A percentile compares a stretch with the other conserved stretches of the same genome.
Evolutionary conservation across 306 rosid genomes (phyloP).

Genomic region (Vigna reflexopilosa): DNA sequence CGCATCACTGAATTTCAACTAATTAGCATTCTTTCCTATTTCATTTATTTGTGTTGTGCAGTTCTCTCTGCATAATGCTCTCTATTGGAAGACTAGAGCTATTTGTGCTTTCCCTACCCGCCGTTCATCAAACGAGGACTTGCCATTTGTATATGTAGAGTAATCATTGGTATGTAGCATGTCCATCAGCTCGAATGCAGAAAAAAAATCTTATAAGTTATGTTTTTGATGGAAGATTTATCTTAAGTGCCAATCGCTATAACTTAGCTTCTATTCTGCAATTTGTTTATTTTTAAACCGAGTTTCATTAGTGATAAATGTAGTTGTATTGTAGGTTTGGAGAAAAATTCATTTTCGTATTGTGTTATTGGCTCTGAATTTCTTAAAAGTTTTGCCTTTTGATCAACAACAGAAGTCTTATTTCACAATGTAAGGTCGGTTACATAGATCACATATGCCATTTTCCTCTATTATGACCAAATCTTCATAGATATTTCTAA

Average conservation of each 20-base stretch:
- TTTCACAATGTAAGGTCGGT: not conserved
- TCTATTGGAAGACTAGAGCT: conserved; percentile 1
- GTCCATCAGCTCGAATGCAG: conserved; percentile 29
- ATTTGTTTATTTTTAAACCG: not conserved
- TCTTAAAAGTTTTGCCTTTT: not conserved
- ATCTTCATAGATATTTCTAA: not conserved
- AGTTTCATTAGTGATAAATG: conserved; percentile 11
- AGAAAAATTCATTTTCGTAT: not conserved
- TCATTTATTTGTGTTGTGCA: conserved; percentile 34
- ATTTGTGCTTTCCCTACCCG: conserved; percentile 11
- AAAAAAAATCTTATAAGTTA: not conserved
- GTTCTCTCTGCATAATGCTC: conserved; percentile 29
- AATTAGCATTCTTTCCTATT: conserved; percentile 28
- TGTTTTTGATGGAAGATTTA: not conserved
- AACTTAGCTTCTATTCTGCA: conserved; percentile 27
- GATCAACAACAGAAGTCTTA: not conserved
- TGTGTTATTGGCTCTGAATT: not conserved
- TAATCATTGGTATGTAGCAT: conserved; percentile 32
- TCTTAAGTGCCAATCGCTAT: conserved; percentile 1
- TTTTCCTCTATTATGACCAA: not conserved
- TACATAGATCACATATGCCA: not conserved
- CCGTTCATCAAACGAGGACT: conserved; percentile 14
- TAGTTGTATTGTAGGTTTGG: conserved; percentile 14
- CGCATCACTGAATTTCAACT: conserved; percentile 12
- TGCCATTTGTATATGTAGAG: conserved; percentile 14